Base-by-base conservation (phyloP, 2,329 filamentous ascomycete genomes). In the Verruconis gallopava region DNA sequence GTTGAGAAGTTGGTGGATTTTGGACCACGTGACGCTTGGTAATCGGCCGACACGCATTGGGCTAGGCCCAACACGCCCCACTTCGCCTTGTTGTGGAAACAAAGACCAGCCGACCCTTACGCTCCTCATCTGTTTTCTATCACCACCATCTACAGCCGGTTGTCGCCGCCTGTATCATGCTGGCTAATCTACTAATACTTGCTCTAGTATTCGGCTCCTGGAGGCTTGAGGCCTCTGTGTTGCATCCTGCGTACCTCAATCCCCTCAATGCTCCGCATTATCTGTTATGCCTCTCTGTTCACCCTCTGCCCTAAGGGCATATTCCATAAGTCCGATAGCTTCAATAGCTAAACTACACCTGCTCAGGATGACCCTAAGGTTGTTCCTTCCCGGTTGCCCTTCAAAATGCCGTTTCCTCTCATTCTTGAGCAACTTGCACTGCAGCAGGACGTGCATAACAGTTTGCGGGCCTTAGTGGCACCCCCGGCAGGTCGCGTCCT, bases 391-490 rank as follows among this genome's bases (percentile, higher is more conserved):
- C n/a, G n/a, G n/a, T n/a, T n/a, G n/a, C n/a, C n/a, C n/a, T n/a
- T n/a, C n/a, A n/a, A n/a, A n/a, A n/a, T n/a, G n/a, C n/a, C n/a
- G n/a, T n/a, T n/a, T n/a, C n/a, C n/a, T n/a, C n/a, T n/a, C n/a
- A n/a, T n/a, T n/a, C n/a, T n/a, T n/a, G n/a, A n/a, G n/a, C n/a
- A 57, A 45, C 39, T 51, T 33, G 46, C 50, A 57, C 47, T 56
- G 51, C 13, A 57, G 52, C 22, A 58, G 45, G 44, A 59, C 45
- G 41, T 59, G 51, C 18, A 45, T 48, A 37, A 58, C 48, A 13
- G 50, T 56, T 47, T 57, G 49, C 5, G n/a, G 44, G 40, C 53
- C 48, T 18, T 54, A 41, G 15, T 20, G 33, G 33, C n/a, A n/a
- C n/a, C n/a, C n/a, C n/a, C n/a, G n/a, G n/a, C n/a, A n/a, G n/a